These are phyloP conservation scores for Coprinopsis marcescibilis DNA, from an alignment of 768 basidiomycete species.

Conservation along the genomic window DNA sequence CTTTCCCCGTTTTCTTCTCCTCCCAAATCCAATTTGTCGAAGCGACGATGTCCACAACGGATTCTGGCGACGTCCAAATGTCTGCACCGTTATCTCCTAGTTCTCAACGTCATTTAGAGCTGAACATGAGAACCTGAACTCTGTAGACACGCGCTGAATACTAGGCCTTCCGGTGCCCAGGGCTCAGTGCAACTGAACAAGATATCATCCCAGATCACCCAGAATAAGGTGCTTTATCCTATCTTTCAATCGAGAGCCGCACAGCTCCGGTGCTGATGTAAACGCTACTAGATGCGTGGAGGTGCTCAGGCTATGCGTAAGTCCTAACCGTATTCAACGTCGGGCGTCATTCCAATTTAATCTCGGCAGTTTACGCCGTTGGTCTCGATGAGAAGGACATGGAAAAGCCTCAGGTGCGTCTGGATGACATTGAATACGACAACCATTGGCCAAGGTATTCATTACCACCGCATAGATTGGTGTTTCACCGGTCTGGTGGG, in stretches of 20 bases:
- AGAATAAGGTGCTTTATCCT: slow-evolving; percentile 57
- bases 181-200: slow-evolving; percentile 53
- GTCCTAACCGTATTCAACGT: slow-evolving; percentile 17
- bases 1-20: slow-evolving; percentile 3
- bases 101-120: too few relatives aligned
- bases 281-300: slow-evolving; percentile 40
- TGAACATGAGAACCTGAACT: too few relatives aligned
- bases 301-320: slow-evolving; percentile 84
- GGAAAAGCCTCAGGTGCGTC: slow-evolving; percentile 72
- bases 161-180: slow-evolving; percentile 16
- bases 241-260: not conserved
- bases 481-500: slow-evolving; percentile 89
- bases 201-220: slow-evolving; percentile 67
- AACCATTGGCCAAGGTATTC: too few relatives aligned
- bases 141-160: slow-evolving; percentile 29
- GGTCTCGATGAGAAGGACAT: slow-evolving; percentile 77
- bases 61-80: slow-evolving; percentile 51
- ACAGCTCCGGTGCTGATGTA: not conserved
- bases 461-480: slow-evolving; percentile 52
- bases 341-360: not conserved
- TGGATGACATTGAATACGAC: too few relatives aligned
- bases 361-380: slow-evolving; percentile 64
- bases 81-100: slow-evolving; percentile 19
- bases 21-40: not conserved
- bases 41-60: slow-evolving; percentile 35